Base-by-base conservation (phyloP, 495 filamentous ascomycete genomes). In the Aspergillus asperescens region DNA sequence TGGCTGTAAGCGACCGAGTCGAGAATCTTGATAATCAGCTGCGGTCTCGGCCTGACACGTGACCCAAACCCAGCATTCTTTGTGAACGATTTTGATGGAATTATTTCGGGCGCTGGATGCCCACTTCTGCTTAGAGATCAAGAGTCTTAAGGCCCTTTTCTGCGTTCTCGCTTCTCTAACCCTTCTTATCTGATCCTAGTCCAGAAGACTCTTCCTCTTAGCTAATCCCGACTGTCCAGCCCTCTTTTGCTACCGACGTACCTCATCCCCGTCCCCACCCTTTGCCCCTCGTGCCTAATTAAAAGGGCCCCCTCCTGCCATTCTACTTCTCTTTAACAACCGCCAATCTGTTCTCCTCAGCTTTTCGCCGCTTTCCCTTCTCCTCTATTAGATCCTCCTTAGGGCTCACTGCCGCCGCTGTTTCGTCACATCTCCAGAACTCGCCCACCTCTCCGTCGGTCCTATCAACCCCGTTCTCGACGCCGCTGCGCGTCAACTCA, bases 331-430 rank as follows among this genome's bases (percentile, higher is more conserved):
- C 42, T 42, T 28, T 35, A 23, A 19, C 32, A 39, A 64, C 63
- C 58, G 60, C 67, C 89, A 95, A 87, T 71, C 81, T 94, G 90
- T 96, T 93, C 81, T 87, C 89, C 74, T 87, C 80, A 57, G 73
- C 80, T 34, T 80, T 88, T 73, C 78, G 81, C 69, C 83, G 85
- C 66, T 70, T 79, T 63, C 66, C 79, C 64, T 59, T 74, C 77
- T 68, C 81, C 69, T 68, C 75, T 70, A 74, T 88, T 68, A 71
- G 83, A 62, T 81, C 82, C 64, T 68, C 77, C 63, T 29, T 85
- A 70, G 64, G 75, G 68, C 65, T 83, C 62, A 70, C 82, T 56
- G 67, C 82, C 52, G 79, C 82, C 50, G 84, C 83, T 48, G 82
- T 82, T n/a, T 83, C 82, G 45, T 74, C 83, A 32, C 71, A 83